A percentile compares a stretch with the other conserved stretches of the same genome.
Conservation (phyloP, 148 eudicot genomes). For the Amaranthus cruentus region DNA sequence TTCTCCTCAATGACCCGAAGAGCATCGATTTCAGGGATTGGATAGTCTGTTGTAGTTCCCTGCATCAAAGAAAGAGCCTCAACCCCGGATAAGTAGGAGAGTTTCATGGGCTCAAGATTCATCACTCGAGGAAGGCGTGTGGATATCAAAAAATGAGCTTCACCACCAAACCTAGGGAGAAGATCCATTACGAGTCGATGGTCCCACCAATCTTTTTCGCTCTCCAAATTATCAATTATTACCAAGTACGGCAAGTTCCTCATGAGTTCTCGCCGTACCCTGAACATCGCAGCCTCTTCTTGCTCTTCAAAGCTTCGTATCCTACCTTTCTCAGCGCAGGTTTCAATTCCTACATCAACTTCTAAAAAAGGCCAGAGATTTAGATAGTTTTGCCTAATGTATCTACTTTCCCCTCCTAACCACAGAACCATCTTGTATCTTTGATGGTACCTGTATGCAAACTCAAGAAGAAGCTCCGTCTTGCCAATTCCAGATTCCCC, state of each 20-base stretch:
- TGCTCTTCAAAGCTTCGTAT: slow-evolving; percentile 85
- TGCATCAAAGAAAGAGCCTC: slow-evolving; percentile 96
- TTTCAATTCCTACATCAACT: slow-evolving; percentile 77
- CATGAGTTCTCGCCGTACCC: slow-evolving; percentile 87
- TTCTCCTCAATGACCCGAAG: slow-evolving; percentile 84
- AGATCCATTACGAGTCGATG: slow-evolving; percentile 88
- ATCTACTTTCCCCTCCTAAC: slow-evolving; percentile 96
- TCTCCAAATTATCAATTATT: slow-evolving; percentile 84
- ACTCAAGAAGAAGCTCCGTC: slow-evolving; percentile 90
- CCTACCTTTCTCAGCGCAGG: slow-evolving; percentile 58
- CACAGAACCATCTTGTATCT: slow-evolving; percentile 91
- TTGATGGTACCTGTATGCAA: slow-evolving; percentile 82
- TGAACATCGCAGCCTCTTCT: slow-evolving; percentile 79
- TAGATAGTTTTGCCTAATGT: slow-evolving; percentile 85
- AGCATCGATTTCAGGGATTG: slow-evolving; percentile 74
- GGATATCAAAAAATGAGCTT: slow-evolving; percentile 86
- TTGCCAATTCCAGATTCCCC: slow-evolving; percentile 97
- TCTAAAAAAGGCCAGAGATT: slow-evolving; percentile 77
- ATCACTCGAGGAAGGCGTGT: slow-evolving; percentile 73
- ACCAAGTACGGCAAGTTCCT: slow-evolving; percentile 81
- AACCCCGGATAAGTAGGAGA: slow-evolving; percentile 78
- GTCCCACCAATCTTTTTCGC: slow-evolving; percentile 98
- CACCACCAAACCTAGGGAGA: slow-evolving; percentile 92
- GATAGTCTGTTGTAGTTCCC: slow-evolving; percentile 51
- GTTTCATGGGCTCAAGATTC: slow-evolving; percentile 85